Conservation (phyloP, 2,329 filamentous ascomycete species). For the Pyrenochaeta sp. region DNA sequence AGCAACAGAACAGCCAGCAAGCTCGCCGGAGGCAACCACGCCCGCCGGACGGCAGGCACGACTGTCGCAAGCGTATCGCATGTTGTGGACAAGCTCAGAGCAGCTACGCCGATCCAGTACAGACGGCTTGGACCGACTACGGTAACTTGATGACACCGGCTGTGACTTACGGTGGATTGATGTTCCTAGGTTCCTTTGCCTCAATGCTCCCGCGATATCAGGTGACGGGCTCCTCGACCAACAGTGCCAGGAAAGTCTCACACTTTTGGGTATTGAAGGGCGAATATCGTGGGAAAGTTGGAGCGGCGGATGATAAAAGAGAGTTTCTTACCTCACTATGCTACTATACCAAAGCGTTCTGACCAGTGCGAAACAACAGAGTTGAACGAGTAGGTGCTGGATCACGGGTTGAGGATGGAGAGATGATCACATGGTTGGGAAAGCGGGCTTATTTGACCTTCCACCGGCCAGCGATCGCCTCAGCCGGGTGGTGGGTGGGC, state of each 20-base stretch:
- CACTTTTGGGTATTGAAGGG: background rate
- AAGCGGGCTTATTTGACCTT: slow-evolving; percentile 2
- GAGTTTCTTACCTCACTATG: slow-evolving; percentile 4
- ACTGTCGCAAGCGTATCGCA: slow-evolving; percentile 15
- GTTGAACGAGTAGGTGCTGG: slow-evolving; percentile 7
- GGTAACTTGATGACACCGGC: slow-evolving; percentile 1
- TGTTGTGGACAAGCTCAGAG: background rate
- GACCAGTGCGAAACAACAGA: slow-evolving; percentile 4
- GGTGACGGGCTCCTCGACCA: slow-evolving; percentile 7
- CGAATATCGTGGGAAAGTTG: background rate
- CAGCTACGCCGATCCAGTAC: background rate
- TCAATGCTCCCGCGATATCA: slow-evolving; percentile 7
- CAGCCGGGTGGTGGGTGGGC: background rate
- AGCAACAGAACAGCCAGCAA: slow-evolving; percentile 27
- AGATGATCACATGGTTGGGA: slow-evolving; percentile 9
- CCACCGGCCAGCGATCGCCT: background rate
- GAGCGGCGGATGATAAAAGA: slow-evolving; percentile 3
- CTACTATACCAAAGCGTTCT: background rate
- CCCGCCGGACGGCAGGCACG: slow-evolving; percentile 19
- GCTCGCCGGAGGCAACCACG: slow-evolving; percentile 21
- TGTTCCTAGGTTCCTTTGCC: slow-evolving; percentile 5
- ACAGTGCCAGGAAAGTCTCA: background rate
- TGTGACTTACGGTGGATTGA: slow-evolving; percentile 10
- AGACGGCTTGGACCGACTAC: background rate
- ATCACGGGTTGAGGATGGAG: slow-evolving; percentile 15